Percentiles rank a stretch among this genome's conserved stretches.
phyloP scores from a whole-genome alignment of 1,284 basidiomycete genomes.

The Ceratobasidium sp. region DNA sequence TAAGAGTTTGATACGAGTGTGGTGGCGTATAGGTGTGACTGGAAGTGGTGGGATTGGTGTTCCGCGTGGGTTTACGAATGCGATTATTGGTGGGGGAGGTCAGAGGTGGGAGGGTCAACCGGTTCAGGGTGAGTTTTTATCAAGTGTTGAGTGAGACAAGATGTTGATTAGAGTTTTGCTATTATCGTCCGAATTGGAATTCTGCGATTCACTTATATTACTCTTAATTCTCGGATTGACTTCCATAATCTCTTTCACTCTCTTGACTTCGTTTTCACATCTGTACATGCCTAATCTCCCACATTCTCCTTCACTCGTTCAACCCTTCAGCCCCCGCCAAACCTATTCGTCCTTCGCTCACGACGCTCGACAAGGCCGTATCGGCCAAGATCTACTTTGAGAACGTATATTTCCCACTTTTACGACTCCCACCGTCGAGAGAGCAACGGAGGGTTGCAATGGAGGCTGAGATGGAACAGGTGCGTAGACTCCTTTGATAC shows the following conservation, averaged over 20 bases:
- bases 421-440: slow-evolving; percentile 85
- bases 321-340: slow-evolving; percentile 61
- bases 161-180: not conserved
- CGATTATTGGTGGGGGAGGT: slow-evolving; percentile 28
- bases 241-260: not conserved
- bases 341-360: slow-evolving; percentile 83
- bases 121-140: not conserved
- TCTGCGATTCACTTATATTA: too few species aligned
- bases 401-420: slow-evolving; percentile 93
- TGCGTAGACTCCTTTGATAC: slow-evolving; percentile 73
- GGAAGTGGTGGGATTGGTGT: slow-evolving; percentile 35
- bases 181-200: too few species aligned
- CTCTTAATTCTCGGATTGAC: too few species aligned
- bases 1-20: not conserved
- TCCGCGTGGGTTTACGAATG: slow-evolving; percentile 25
- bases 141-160: too few species aligned
- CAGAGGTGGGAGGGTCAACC: slow-evolving; percentile 22
- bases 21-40: not conserved
- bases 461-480: slow-evolving; percentile 86
- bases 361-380: slow-evolving; percentile 93
- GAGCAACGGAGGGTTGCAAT: slow-evolving; percentile 87
- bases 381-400: slow-evolving; percentile 96
- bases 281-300: not conserved
- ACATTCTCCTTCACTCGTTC: slow-evolving; percentile 15
- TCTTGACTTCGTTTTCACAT: not conserved